phyloP scores from a whole-genome alignment of 2,329 filamentous ascomycete genomes.

The Pseudogymnoascus sp. region DNA sequence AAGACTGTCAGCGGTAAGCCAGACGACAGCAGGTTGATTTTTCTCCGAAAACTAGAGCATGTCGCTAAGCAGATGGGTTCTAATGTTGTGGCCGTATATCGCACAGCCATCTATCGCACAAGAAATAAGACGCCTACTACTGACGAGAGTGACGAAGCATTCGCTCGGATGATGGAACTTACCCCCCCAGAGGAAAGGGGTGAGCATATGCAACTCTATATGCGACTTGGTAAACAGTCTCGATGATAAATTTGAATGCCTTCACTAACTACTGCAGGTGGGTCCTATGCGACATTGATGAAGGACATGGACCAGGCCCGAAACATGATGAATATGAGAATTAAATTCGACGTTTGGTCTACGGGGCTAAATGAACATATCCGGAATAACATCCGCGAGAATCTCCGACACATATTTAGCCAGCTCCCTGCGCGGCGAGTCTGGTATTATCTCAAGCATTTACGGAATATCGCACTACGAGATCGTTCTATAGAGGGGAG shows the following conservation, averaged over 20 bases:
- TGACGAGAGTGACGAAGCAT: not conserved
- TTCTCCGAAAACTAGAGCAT: not conserved
- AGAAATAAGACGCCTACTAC: too few relatives aligned
- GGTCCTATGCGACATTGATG: conserved; percentile 18
- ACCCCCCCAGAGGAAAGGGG: not conserved
- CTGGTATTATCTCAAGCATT: conserved; percentile 22
- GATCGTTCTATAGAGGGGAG: not conserved
- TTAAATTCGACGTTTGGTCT: conserved; percentile 30
- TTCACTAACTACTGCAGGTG: conserved; percentile 18
- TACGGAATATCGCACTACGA: conserved; percentile 13
- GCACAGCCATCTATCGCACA: too few relatives aligned
- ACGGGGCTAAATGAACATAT: conserved; percentile 26
- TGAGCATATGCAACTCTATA: not conserved
- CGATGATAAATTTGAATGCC: not conserved
- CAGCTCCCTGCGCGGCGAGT: conserved; percentile 24
- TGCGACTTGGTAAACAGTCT: not conserved
- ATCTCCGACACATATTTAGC: conserved; percentile 24
- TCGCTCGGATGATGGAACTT: not conserved
- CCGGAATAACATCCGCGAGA: conserved; percentile 23
- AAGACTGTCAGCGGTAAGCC: not conserved
- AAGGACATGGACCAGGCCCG: conserved; percentile 24
- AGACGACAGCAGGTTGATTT: not conserved
- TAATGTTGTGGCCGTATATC: not conserved
- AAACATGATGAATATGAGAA: conserved; percentile 26
- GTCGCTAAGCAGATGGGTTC: not conserved